Evolutionary conservation across 306 rosid species (phyloP), one percentile per base, ranked within the genome.

Genomic region (Cyclanthera cordifolia): DNA sequence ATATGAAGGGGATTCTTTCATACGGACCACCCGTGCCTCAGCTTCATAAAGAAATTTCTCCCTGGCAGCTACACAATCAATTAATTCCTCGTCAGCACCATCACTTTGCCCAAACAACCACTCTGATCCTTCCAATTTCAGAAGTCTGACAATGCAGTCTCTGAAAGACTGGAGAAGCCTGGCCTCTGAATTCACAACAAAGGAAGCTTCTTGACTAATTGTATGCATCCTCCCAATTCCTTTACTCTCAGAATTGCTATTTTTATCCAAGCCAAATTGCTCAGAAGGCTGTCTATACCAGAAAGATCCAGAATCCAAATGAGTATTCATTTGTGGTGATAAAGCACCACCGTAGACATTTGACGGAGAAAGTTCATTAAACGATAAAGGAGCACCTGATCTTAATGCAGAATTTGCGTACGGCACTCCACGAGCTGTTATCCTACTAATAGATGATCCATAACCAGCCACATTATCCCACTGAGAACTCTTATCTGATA

Each of bases 231-330:
- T 71, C 73, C 83, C 85, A 45, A 73, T 67, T 55, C 82, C 85
- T 75, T 78, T 84, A 47, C 59, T 80, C 47, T 72, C 87, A 67
- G 77, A 68, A 73, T 74, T 57, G 67, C 53, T 77, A 75, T 20
- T 75, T 68, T 81, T 85, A 69, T 84, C 86, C 30, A 94, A 80
- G 49, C 95, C 96, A 79, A 94, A 94, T 76, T 86, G 94, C 84
- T 90, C 99, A 73, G 77, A 90, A 72, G 99, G 99, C 75, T 88
- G 99, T 77, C 83, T 82, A 68, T 85, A 81, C 97, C 97, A 94
- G 74, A 94, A 88, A 50, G 97, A 88, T 70, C 88, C 86, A 57
- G 88, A 46, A 51, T 73, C 85, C 25, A 70, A 79, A 82, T 76
- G 81, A 64, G 94, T 73, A 85, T 75, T 81, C 80, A 82, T 53